Evolutionary conservation across 768 basidiomycete species (phyloP).

Genomic region (Tephrocybe rancida): DNA sequence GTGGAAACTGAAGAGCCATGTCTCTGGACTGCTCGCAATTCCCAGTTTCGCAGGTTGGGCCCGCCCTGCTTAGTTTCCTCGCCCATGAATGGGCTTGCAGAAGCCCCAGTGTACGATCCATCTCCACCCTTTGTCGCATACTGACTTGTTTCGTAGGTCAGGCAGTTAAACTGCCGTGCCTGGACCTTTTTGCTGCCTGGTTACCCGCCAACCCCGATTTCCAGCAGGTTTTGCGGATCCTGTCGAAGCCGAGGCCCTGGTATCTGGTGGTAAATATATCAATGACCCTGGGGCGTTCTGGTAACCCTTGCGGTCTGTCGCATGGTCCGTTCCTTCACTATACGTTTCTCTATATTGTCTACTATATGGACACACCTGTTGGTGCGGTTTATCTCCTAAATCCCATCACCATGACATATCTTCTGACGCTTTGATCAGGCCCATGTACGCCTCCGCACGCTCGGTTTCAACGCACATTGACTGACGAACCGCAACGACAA

Average conservation of each 20-base stretch:
- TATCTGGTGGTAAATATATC: slow-evolving; percentile 29
- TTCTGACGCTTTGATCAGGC: slow-evolving; percentile 10
- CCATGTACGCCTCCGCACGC: slow-evolving; percentile 22
- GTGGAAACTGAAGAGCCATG: slow-evolving; percentile 30
- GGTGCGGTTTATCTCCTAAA: too few relatives aligned
- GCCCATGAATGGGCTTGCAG: slow-evolving; percentile 15
- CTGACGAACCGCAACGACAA: slow-evolving; percentile 24
- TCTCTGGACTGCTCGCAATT: slow-evolving; percentile 20
- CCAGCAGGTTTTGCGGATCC: slow-evolving; percentile 31
- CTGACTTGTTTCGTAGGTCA: slow-evolving; percentile 20
- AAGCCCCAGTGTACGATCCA: slow-evolving; percentile 17
- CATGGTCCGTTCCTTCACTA: neutral
- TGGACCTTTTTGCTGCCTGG: slow-evolving; percentile 29
- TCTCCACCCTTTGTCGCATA: too few relatives aligned
- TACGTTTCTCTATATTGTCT: slow-evolving; percentile 23
- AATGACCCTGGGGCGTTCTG: slow-evolving; percentile 28
- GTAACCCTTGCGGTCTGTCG: slow-evolving; percentile 15
- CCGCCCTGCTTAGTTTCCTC: too few relatives aligned
- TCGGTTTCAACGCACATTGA: neutral
- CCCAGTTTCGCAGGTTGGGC: slow-evolving; percentile 31
- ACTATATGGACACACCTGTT: slow-evolving; percentile 33
- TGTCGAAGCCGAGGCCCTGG: slow-evolving; percentile 26
- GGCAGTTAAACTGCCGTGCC: slow-evolving; percentile 29
- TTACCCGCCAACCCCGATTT: slow-evolving; percentile 23
- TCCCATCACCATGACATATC: slow-evolving; percentile 11